Conservation (phyloP, 106 monocot genomes). For the Cymbidium sinense region DNA sequence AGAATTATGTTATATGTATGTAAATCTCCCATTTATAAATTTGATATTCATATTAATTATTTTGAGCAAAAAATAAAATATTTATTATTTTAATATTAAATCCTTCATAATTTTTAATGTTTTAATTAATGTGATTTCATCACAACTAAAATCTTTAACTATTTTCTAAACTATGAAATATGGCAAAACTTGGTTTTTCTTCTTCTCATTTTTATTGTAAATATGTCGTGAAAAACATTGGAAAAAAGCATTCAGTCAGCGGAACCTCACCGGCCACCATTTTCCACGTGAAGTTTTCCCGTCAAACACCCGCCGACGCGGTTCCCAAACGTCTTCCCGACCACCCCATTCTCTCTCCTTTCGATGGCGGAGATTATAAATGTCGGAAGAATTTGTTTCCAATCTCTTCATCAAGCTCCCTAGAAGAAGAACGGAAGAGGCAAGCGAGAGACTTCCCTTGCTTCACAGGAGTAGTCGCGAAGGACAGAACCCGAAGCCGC, state of each 20-base stretch:
- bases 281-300: not conserved
- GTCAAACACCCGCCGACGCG: not conserved
- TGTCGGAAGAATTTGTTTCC: not conserved
- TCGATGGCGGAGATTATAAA: not conserved
- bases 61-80: too few species aligned
- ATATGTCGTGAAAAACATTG: not conserved
- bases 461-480: not conserved
- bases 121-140: too few species aligned
- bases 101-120: too few species aligned
- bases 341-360: not conserved
- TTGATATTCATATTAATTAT: too few species aligned
- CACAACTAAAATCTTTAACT: too few species aligned
- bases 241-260: not conserved
- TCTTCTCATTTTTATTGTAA: too few species aligned
- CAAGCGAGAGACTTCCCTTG: not conserved
- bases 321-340: not conserved
- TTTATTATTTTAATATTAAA: too few species aligned
- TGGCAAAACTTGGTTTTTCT: too few species aligned
- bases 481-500: not conserved
- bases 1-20: too few species aligned
- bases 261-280: not conserved
- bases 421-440: not conserved
- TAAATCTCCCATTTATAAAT: too few species aligned
- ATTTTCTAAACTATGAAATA: too few species aligned
- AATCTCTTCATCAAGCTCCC: not conserved